phyloP scores from a whole-genome alignment of 2,329 filamentous ascomycete genomes.

The Aspergillus niger region DNA sequence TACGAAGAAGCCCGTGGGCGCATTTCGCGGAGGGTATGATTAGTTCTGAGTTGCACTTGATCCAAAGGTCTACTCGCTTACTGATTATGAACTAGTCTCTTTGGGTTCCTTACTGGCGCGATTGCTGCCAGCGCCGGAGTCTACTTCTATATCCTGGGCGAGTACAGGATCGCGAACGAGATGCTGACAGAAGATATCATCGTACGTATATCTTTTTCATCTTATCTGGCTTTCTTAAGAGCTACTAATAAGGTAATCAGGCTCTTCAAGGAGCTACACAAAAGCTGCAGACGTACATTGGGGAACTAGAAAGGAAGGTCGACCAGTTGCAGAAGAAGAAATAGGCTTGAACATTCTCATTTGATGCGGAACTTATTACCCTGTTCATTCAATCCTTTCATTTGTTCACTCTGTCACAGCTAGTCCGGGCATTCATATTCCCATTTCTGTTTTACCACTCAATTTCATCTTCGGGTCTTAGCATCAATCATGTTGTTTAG shows the following conservation, averaged over 20 bases:
- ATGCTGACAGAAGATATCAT: conserved; percentile 94
- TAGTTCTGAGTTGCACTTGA: not conserved
- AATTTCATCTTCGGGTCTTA: not conserved
- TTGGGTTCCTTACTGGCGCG: conserved; percentile 87
- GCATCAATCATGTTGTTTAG: not conserved
- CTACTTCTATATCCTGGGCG: conserved; percentile 90
- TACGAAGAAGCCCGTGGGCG: conserved; percentile 67
- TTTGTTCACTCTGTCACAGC: conserved; percentile 8
- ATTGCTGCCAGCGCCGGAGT: conserved; percentile 76
- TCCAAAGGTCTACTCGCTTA: not conserved
- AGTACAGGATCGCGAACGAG: conserved; percentile 93
- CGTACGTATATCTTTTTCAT: conserved; percentile 60
- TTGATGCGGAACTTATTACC: not conserved
- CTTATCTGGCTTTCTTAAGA: not conserved
- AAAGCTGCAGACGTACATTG: conserved; percentile 80
- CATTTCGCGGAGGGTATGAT: conserved; percentile 69
- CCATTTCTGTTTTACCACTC: not conserved
- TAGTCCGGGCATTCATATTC: not conserved
- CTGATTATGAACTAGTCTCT: conserved; percentile 60
- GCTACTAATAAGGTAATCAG: conserved; percentile 48
- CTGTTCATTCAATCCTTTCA: not conserved
- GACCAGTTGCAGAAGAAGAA: conserved; percentile 70
- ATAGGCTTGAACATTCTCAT: conserved; percentile 32
- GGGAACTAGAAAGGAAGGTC: conserved; percentile 77
- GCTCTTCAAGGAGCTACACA: conserved; percentile 85